A percentile compares a stretch with the other conserved stretches of the same genome.
Conservation (phyloP, 2,329 filamentous ascomycete genomes). For the Scedosporium apiospermum region DNA sequence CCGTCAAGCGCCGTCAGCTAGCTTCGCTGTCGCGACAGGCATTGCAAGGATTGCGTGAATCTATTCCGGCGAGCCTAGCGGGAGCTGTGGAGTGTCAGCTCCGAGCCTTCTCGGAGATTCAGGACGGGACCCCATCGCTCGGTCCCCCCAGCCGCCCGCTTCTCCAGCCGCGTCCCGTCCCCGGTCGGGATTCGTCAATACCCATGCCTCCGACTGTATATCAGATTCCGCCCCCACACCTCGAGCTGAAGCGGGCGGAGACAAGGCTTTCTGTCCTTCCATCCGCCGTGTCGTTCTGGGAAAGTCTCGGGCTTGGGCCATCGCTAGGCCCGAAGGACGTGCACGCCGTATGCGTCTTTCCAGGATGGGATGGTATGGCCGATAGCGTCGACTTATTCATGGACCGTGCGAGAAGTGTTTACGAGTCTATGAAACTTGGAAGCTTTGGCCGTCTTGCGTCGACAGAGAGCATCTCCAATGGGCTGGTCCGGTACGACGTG, state of each 20-base stretch:
- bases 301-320: slow-evolving; percentile 66
- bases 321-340: slow-evolving; percentile 64
- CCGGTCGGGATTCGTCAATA: slow-evolving; percentile 28
- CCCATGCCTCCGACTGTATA: slow-evolving; percentile 44
- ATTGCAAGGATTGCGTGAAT: slow-evolving; percentile 36
- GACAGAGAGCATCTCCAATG: slow-evolving; percentile 33
- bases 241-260: slow-evolving; percentile 64
- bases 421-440: slow-evolving; percentile 67
- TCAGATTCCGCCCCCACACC: slow-evolving; percentile 56
- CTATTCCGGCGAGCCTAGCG: slow-evolving; percentile 34
- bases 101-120: slow-evolving; percentile 44
- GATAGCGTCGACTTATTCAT: slow-evolving; percentile 56
- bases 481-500: slow-evolving; percentile 40
- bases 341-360: slow-evolving; percentile 60
- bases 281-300: slow-evolving; percentile 71
- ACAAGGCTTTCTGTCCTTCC: slow-evolving; percentile 63
- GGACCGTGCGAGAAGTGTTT: slow-evolving; percentile 57
- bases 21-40: slow-evolving; percentile 34
- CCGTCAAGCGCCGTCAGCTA: slow-evolving; percentile 20
- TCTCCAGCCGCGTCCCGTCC: slow-evolving; percentile 37
- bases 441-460: slow-evolving; percentile 44
- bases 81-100: slow-evolving; percentile 25
- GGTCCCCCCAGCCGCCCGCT: slow-evolving; percentile 26
- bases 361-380: slow-evolving; percentile 51
- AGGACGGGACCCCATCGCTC: slow-evolving; percentile 41